Base-by-base conservation (phyloP, 306 rosid species). In the Carpinus fangiana region DNA sequence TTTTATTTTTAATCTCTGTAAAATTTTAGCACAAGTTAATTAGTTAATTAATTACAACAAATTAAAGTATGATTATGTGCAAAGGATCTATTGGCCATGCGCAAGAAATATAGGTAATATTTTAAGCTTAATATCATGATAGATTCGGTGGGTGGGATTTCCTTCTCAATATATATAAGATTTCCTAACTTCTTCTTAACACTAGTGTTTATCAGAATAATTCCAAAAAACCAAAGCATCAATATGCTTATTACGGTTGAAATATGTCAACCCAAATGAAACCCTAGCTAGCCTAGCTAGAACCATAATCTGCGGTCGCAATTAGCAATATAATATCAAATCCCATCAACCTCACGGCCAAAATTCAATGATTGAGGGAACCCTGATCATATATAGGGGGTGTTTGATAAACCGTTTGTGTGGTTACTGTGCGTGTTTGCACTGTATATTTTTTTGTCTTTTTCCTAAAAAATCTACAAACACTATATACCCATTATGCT, bases 141-240 rank as follows among this genome's bases (percentile, higher is more conserved):
- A 26, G 74, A 73, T 79, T 55, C 77, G 80, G 78, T 75, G 26
- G 83, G 55, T 79, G 48, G 53, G 51, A 34, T 62, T 51, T 83
- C 86, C 12, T 53, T 70, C 74, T 83, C 86, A 66, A 21, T 10
- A 13, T n/a, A n/a, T n/a, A n/a, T 23, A n/a, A 72, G 79, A 68
- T 65, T 59, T 26, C 21, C 12, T 50, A 4, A 64, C 8, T 73
- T 17, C 74, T 28, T 70, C 45, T 21, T 72, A 50, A n/a, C n/a
- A 23, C 20, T 43, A 20, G 13, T 0, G 23, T 36, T 46, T 17
- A 20, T 65, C 28, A 17, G 79, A 67, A 74, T 53, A 65, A 64
- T 73, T 72, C 73, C 66, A 55, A 72, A 72, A 73, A 16, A 10
- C 34, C 75, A 55, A 20, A n/a, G 8, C 21, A 52, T 20, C 18